phyloP scores from a whole-genome alignment of 805 yeast species.

The Metschnikowia rubicola region DNA sequence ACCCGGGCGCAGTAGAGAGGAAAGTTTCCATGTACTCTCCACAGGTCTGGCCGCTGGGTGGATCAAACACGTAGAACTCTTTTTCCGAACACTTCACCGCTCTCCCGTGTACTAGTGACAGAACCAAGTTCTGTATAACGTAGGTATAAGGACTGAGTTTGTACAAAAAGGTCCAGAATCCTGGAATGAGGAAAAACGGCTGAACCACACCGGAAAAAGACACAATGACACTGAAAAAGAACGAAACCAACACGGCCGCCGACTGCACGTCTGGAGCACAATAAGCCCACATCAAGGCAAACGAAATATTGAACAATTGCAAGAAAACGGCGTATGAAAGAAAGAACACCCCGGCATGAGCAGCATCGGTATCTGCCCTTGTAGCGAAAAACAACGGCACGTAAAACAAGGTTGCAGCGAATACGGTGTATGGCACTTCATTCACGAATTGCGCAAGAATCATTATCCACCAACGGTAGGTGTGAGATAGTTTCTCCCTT shows the following conservation, averaged over 20 bases:
- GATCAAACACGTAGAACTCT: conserved; percentile 49
- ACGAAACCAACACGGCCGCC: conserved; percentile 58
- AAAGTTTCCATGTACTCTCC: conserved; percentile 11
- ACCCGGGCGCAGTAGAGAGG: conserved; percentile 9
- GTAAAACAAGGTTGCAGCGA: conserved; percentile 29
- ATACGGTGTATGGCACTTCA: conserved; percentile 56
- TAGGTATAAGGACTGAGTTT: conserved; percentile 47
- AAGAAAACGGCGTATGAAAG: conserved; percentile 46
- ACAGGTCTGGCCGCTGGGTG: conserved; percentile 36
- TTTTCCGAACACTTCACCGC: conserved; percentile 43
- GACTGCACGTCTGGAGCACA: conserved; percentile 64
- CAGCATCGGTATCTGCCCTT: conserved; percentile 12
- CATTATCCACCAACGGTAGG: conserved; percentile 67
- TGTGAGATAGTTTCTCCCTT: conserved; percentile 69
- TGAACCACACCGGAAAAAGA: conserved; percentile 55
- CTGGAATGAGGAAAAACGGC: conserved; percentile 42
- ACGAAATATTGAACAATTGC: conserved; percentile 38
- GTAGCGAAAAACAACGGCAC: conserved; percentile 41
- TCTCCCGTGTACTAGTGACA: conserved; percentile 41
- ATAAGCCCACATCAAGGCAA: conserved; percentile 50
- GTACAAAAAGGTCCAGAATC: conserved; percentile 49
- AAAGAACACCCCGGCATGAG: conserved; percentile 40
- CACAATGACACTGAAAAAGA: conserved; percentile 55
- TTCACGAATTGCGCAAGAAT: conserved; percentile 50
- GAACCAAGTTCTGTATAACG: conserved; percentile 52